Conservation (phyloP, 768 basidiomycete species). For the Hebeloma cylindrosporum region DNA sequence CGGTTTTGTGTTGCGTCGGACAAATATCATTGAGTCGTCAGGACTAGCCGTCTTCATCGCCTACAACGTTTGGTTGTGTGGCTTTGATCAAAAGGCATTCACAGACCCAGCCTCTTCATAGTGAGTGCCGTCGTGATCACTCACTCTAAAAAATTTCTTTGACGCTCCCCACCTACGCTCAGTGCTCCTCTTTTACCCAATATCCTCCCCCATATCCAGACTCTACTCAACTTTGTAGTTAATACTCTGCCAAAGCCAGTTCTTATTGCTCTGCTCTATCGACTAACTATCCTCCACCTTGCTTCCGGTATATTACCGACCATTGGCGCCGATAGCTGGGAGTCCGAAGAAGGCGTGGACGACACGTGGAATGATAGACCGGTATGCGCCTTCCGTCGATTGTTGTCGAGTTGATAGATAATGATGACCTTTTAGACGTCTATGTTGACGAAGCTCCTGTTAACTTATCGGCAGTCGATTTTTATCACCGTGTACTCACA, state of each 20-base stretch:
- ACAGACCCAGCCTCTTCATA: conserved; percentile 76
- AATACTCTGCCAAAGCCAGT: conserved; percentile 87
- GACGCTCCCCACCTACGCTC: conserved; percentile 2
- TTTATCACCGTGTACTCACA: conserved; percentile 89
- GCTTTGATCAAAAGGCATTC: conserved; percentile 72
- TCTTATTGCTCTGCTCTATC: conserved; percentile 74
- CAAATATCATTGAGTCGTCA: conserved; percentile 91
- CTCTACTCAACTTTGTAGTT: conserved; percentile 75
- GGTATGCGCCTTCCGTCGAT: conserved; percentile 38
- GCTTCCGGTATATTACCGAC: conserved; percentile 83
- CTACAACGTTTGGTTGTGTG: conserved; percentile 89
- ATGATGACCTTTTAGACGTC: conserved; percentile 55
- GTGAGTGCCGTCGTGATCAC: conserved; percentile 41
- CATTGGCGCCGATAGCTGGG: conserved; percentile 81
- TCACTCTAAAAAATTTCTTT: conserved; percentile 2
- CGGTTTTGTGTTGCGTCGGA: conserved; percentile 83
- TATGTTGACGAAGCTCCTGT: conserved; percentile 65
- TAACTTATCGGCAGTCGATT: conserved; percentile 83
- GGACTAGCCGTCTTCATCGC: conserved; percentile 86
- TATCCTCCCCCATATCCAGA: conserved; percentile 78
- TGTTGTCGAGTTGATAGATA: background rate
- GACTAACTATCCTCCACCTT: conserved; percentile 76
- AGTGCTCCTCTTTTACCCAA: conserved; percentile 79
- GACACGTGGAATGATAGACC: conserved; percentile 74
- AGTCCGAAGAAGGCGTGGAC: conserved; percentile 60